These are phyloP conservation scores for Medicago lupulina DNA, from an alignment of 306 rosid genomes.

Conservation along the genomic window DNA sequence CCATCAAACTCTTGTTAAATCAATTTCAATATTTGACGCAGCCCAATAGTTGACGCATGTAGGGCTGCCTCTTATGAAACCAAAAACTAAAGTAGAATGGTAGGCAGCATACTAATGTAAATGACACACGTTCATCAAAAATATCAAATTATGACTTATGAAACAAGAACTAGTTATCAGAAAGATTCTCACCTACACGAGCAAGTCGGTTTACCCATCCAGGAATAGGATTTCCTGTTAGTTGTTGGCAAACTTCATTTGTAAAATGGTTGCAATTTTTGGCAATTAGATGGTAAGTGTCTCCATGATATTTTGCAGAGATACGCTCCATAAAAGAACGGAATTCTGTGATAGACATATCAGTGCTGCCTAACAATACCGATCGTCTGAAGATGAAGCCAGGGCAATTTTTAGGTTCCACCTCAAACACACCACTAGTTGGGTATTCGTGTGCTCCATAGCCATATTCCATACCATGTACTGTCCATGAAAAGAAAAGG, in stretches of 20 bases:
- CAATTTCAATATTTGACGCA: neutral
- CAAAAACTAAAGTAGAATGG: constrained; percentile 17
- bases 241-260: constrained; percentile 77
- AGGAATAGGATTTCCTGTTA: constrained; percentile 91
- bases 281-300: constrained; percentile 91
- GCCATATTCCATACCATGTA: constrained; percentile 85
- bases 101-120: constrained; percentile 18
- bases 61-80: constrained; percentile 15
- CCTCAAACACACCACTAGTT: constrained; percentile 93
- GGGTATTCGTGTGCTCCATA: constrained; percentile 95
- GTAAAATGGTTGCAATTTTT: constrained; percentile 98
- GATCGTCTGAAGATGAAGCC: constrained; percentile 92
- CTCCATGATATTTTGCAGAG: constrained; percentile 84
- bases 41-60: constrained; percentile 6
- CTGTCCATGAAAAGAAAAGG: constrained; percentile 55
- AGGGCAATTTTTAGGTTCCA: constrained; percentile 94
- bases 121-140: constrained; percentile 1
- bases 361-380: constrained; percentile 79
- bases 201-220: constrained; percentile 98
- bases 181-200: constrained; percentile 70
- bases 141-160: constrained; percentile 29
- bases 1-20: constrained; percentile 27
- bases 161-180: constrained; percentile 31
- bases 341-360: constrained; percentile 75
- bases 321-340: constrained; percentile 78